These are phyloP conservation scores for Letharia columbiana DNA, from an alignment of 495 filamentous ascomycete genomes.

Conservation along the genomic window DNA sequence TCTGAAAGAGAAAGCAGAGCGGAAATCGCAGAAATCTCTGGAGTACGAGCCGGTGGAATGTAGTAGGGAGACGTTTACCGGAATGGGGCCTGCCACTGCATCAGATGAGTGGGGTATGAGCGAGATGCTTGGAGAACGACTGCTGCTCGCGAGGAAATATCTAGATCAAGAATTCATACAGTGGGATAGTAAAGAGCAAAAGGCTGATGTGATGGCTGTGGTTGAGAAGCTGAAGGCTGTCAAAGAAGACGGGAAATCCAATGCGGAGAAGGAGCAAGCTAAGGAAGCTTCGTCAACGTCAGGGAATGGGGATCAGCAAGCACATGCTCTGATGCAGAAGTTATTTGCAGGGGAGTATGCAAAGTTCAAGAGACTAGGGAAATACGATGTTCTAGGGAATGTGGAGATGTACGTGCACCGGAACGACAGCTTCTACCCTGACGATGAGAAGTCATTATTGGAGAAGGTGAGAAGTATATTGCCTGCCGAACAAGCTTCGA, in stretches of 20 bases:
- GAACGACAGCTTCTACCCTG: slow-evolving; percentile 39
- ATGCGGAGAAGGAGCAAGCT: slow-evolving; percentile 33
- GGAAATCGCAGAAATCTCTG: neutral
- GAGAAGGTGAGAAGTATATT: slow-evolving; percentile 34
- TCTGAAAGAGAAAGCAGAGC: slow-evolving; percentile 2
- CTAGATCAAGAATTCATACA: slow-evolving; percentile 36
- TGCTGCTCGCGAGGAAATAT: slow-evolving; percentile 12
- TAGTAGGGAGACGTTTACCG: neutral
- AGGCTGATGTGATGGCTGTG: slow-evolving; percentile 31
- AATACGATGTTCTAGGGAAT: slow-evolving; percentile 28
- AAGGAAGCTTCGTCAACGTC: slow-evolving; percentile 37
- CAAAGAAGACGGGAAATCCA: slow-evolving; percentile 28
- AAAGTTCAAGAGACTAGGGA: slow-evolving; percentile 9
- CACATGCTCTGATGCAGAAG: slow-evolving; percentile 55
- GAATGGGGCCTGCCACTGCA: slow-evolving; percentile 7
- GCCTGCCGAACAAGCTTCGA: slow-evolving; percentile 5
- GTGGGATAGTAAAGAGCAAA: slow-evolving; percentile 37
- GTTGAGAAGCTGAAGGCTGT: slow-evolving; percentile 34
- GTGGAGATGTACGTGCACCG: slow-evolving; percentile 36
- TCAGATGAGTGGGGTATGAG: slow-evolving; percentile 12
- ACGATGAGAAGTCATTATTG: slow-evolving; percentile 37
- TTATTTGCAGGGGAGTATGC: slow-evolving; percentile 53
- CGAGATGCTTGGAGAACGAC: slow-evolving; percentile 12
- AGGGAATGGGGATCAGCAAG: slow-evolving; percentile 43
- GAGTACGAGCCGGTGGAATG: neutral